Percentiles rank a stretch among this genome's conserved stretches.
Evolutionary conservation across 164 flowering plant genomes (phyloP).

Genomic region (Macadamia tetraphylla): DNA sequence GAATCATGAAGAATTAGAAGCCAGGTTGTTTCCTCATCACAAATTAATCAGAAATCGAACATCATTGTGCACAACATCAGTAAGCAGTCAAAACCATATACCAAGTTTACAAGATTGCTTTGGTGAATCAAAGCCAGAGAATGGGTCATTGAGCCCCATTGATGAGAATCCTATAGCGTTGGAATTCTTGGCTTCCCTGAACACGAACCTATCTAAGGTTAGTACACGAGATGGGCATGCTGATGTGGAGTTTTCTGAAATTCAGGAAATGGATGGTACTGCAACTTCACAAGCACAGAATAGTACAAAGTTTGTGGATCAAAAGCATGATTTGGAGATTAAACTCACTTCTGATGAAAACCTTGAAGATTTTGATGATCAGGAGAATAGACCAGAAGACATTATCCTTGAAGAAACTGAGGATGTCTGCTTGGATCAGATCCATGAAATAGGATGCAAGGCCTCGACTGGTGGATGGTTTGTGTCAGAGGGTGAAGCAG

Average conservation of each 20-base stretch:
- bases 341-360: slow-evolving; percentile 55
- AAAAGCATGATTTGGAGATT: slow-evolving; percentile 26
- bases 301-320: slow-evolving; percentile 18
- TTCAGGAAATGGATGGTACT: slow-evolving; percentile 47
- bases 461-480: slow-evolving; percentile 93
- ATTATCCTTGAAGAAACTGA: slow-evolving; percentile 47
- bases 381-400: slow-evolving; percentile 43
- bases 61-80: slow-evolving; percentile 25
- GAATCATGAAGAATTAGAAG: slow-evolving; percentile 66
- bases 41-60: slow-evolving; percentile 56
- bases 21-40: slow-evolving; percentile 85
- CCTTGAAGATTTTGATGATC: slow-evolving; percentile 67
- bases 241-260: slow-evolving; percentile 24
- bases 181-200: slow-evolving; percentile 66
- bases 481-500: slow-evolving; percentile 89
- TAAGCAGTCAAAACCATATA: slow-evolving; percentile 17
- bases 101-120: slow-evolving; percentile 7
- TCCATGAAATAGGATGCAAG: slow-evolving; percentile 69
- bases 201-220: slow-evolving; percentile 20
- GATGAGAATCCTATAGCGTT: slow-evolving; percentile 59
- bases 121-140: slow-evolving; percentile 21
- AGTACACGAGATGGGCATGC: slow-evolving; percentile 8
- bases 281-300: slow-evolving; percentile 21
- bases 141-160: slow-evolving; percentile 27
- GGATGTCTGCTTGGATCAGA: slow-evolving; percentile 34